Evolutionary conservation across 768 basidiomycete genomes (phyloP).

Genomic region (Baorangia bicolor): DNA sequence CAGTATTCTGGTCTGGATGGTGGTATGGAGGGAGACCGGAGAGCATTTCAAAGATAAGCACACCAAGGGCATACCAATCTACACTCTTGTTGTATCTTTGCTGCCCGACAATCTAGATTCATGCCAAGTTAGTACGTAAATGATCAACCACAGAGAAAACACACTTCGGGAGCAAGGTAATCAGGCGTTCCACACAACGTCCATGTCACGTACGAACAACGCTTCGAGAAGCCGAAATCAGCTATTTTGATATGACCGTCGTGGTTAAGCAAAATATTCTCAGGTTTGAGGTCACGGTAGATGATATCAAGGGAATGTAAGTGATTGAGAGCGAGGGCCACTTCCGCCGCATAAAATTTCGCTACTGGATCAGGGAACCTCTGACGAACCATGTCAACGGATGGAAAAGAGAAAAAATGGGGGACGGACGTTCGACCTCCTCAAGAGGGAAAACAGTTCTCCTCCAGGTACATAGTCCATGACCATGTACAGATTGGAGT

Average conservation of each 20-base stretch:
- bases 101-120: constrained; percentile 65
- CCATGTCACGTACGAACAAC: constrained; percentile 84
- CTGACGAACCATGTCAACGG: constrained; percentile 37
- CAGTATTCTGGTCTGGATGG: constrained; percentile 78
- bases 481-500: constrained; percentile 94
- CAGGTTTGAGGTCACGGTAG: constrained; percentile 97
- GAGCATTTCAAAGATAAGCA: constrained; percentile 97
- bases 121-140: constrained; percentile 5
- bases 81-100: constrained; percentile 93
- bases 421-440: constrained; percentile 77
- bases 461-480: constrained; percentile 97
- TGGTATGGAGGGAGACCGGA: constrained; percentile 96
- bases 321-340: constrained; percentile 89
- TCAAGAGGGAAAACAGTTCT: constrained; percentile 90
- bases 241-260: constrained; percentile 97
- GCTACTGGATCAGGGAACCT: constrained; percentile 96
- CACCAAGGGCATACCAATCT: constrained; percentile 98
- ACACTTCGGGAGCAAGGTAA: constrained; percentile 93
- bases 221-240: constrained; percentile 95
- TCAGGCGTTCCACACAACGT: constrained; percentile 96
- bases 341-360: constrained; percentile 96
- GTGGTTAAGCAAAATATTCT: constrained; percentile 90
- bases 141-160: constrained; percentile 20
- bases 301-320: constrained; percentile 86
- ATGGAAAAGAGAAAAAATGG: constrained; percentile 11